These are phyloP conservation scores for Pisolithus microcarpus DNA, from an alignment of 768 basidiomycete genomes.

Conservation along the genomic window DNA sequence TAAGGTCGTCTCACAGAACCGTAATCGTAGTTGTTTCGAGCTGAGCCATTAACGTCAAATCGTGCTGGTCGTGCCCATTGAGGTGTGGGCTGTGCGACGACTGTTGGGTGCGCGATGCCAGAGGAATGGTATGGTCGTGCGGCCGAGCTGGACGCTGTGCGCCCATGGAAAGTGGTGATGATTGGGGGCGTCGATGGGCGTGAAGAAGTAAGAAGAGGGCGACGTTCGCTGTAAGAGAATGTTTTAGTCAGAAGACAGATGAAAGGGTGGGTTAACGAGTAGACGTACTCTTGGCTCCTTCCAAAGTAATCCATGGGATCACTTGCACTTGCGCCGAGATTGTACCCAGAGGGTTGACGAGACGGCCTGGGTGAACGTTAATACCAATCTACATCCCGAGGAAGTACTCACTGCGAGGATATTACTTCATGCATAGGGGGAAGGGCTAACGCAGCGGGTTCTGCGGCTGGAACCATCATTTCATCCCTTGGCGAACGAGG, in stretches of 20 bases:
- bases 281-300: slow-evolving; percentile 20
- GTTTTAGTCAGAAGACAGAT: neutral
- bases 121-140: slow-evolving; percentile 21
- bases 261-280: too few relatives aligned
- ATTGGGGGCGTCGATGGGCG: slow-evolving; percentile 26
- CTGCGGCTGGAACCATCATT: slow-evolving; percentile 14
- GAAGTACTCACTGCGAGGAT: slow-evolving; percentile 12
- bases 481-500: slow-evolving; percentile 30
- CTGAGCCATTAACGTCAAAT: slow-evolving; percentile 25
- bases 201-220: slow-evolving; percentile 38
- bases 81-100: slow-evolving; percentile 21
- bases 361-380: slow-evolving; percentile 10
- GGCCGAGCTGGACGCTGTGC: slow-evolving; percentile 17
- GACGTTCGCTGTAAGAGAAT: slow-evolving; percentile 39
- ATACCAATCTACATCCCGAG: too few relatives aligned
- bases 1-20: slow-evolving; percentile 20
- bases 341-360: slow-evolving; percentile 9
- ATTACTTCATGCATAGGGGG: slow-evolving; percentile 31
- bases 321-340: slow-evolving; percentile 12
- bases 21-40: slow-evolving; percentile 19
- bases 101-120: slow-evolving; percentile 1
- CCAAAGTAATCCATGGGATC: slow-evolving; percentile 9
- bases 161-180: slow-evolving; percentile 16
- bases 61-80: slow-evolving; percentile 20
- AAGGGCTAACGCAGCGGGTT: slow-evolving; percentile 23